Base-by-base conservation (phyloP, 2,329 filamentous ascomycete genomes). In the Fusarium napiforme region DNA sequence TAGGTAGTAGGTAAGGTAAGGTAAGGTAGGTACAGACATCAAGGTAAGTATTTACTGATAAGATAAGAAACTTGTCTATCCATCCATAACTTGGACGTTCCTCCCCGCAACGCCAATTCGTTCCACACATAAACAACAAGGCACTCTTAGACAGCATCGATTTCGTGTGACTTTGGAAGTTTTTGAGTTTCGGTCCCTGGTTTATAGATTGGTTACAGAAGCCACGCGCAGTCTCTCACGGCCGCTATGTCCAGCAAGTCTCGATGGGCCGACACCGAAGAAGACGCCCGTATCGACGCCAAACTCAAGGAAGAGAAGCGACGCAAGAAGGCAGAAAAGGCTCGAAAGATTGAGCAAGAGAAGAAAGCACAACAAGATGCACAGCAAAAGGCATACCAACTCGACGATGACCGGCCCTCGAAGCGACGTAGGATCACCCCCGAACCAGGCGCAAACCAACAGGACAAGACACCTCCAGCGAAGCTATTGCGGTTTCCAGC, bases 251-350 rank as follows among this genome's bases (percentile, higher is more conserved):
- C 90, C 53, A 85, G 85, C 60, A 91, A 90, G 80, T 98, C 96
- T 57, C 91, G 96, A 82, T 99, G 96, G 96, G 94, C 93, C 73
- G 90, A 95, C 78, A 91, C 93, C 50, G 93, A 93, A 76, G 93
- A 95, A 75, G 95, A 98, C 80, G 90, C 90, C 28, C 93, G 90
- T 47, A 87, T 92, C 46, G 91, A 93, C 67, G 91, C 91, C 26
- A 90, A 91, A 78, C 87, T 91, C 80, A 98, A 96, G 83, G 94
- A 97, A 83, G 93, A 95, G 78, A 97, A 96, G 87, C 94, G 93
- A 83, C 91, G 93, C 56, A 85, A 90, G 57, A 98, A 96, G 82
- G 92, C 91, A 34, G 93, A 95, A 79, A 97, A 95, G 82, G 92
- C 93, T 75, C 91, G 90, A 65, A 89, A 89, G 78, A 86, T 89